Conservation (phyloP, 352 stramenopile species). For the Phytophthora macrochlamydospora region DNA sequence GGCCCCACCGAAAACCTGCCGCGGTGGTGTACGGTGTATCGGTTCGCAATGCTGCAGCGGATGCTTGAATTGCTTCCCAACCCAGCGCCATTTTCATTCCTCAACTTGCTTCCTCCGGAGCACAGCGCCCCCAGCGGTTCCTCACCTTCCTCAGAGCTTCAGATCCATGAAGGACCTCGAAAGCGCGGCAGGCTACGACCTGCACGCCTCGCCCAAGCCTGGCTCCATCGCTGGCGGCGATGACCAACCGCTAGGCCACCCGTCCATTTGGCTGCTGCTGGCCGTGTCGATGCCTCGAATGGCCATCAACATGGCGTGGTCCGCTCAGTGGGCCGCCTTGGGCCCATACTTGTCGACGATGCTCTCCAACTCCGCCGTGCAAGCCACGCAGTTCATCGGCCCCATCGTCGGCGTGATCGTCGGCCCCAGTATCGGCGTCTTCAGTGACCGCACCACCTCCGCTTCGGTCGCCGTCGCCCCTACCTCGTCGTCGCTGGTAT, state of each 20-base stretch:
- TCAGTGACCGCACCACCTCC: neutral
- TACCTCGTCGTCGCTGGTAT: neutral
- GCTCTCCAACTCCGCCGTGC: neutral
- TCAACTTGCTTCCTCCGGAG: slow-evolving; percentile 26
- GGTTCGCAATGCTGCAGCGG: too few species aligned
- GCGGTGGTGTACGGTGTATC: too few species aligned
- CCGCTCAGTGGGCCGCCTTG: neutral
- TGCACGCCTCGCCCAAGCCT: too few species aligned
- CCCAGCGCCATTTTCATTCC: slow-evolving; percentile 18
- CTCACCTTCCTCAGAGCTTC: neutral
- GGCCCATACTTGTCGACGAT: neutral
- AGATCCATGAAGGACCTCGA: slow-evolving; percentile 14
- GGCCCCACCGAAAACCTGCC: too few species aligned
- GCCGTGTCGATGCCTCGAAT: neutral
- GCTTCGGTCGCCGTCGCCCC: neutral
- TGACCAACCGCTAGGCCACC: neutral
- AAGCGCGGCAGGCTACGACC: too few species aligned
- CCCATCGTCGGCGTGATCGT: neutral
- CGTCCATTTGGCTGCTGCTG: neutral
- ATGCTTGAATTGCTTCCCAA: neutral
- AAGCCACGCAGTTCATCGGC: neutral
- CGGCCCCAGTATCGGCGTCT: neutral
- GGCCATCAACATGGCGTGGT: neutral
- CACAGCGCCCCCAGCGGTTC: slow-evolving; percentile 7
- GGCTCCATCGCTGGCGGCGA: too few species aligned